These are phyloP conservation scores for Lizonia empirigonia DNA, from an alignment of 2,329 filamentous ascomycete species.

Conservation along the genomic window DNA sequence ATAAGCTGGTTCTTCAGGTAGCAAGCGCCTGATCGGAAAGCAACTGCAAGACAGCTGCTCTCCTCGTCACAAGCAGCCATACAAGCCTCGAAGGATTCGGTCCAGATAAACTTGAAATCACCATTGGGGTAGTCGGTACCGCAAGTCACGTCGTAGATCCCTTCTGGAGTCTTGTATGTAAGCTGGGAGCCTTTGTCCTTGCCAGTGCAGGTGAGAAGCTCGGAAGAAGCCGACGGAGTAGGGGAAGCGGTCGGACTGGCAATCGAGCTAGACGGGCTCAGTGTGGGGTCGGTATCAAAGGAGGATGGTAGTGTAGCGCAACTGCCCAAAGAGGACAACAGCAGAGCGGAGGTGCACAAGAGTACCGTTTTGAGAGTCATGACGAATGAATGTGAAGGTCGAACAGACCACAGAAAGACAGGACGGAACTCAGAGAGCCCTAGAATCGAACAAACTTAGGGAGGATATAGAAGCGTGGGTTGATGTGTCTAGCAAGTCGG, in stretches of 20 bases:
- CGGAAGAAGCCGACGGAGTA: neutral
- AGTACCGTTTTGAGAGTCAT: neutral
- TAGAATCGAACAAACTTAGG: neutral
- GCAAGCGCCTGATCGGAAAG: neutral
- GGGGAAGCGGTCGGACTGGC: neutral
- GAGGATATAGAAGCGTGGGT: neutral
- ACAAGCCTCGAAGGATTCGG: neutral
- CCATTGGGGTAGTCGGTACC: slow-evolving; percentile 1
- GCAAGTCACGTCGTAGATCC: neutral
- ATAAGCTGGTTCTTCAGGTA: slow-evolving; percentile 1
- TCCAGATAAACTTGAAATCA: neutral
- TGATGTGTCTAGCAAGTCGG: neutral
- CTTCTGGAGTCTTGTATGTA: neutral
- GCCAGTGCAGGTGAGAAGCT: neutral
- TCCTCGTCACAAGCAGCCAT: neutral
- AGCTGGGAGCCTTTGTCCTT: neutral
- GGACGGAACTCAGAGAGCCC: neutral
- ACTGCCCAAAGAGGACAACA: neutral
- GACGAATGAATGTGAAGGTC: neutral
- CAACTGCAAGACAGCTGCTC: neutral
- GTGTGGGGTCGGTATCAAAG: neutral
- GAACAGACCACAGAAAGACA: neutral
- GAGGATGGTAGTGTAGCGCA: too few relatives aligned
- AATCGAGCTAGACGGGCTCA: neutral
- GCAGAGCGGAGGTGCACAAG: neutral